Conservation (phyloP, 208 protist genomes). For the Acanthamoeba sp. region DNA sequence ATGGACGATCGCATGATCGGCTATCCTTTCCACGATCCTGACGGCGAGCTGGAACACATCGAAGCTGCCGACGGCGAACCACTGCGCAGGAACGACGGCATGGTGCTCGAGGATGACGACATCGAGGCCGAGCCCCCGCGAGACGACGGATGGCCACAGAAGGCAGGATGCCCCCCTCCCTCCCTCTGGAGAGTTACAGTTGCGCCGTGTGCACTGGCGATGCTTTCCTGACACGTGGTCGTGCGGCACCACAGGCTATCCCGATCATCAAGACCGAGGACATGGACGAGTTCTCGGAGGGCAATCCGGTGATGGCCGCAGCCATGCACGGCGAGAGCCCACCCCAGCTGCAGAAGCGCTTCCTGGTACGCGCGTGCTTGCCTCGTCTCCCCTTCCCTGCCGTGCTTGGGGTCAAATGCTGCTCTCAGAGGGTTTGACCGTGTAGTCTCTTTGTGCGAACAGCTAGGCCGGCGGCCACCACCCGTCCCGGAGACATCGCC, state of each 20-base stretch:
- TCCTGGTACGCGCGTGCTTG: neutral
- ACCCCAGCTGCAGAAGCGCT: neutral
- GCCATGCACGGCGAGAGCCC: neutral
- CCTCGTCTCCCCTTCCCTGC: no score
- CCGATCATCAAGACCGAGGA: neutral
- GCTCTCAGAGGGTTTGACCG: no score
- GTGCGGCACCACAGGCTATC: no score
- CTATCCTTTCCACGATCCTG: neutral
- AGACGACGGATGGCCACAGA: neutral
- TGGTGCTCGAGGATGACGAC: neutral
- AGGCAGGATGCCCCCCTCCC: neutral
- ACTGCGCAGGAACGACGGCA: neutral
- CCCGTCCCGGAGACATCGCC: neutral
- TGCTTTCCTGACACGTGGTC: no score
- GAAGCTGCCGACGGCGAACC: neutral
- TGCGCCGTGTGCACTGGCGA: neutral
- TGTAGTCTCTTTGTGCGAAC: no score
- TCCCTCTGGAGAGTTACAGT: neutral
- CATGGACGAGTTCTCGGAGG: slow-evolving; percentile 19
- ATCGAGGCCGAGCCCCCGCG: neutral
- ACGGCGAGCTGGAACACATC: neutral
- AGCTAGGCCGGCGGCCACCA: neutral
- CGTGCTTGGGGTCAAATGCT: no score
- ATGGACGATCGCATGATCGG: neutral
- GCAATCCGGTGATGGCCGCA: neutral